phyloP scores from a whole-genome alignment of 345 rosid species.

The Populus alba region DNA sequence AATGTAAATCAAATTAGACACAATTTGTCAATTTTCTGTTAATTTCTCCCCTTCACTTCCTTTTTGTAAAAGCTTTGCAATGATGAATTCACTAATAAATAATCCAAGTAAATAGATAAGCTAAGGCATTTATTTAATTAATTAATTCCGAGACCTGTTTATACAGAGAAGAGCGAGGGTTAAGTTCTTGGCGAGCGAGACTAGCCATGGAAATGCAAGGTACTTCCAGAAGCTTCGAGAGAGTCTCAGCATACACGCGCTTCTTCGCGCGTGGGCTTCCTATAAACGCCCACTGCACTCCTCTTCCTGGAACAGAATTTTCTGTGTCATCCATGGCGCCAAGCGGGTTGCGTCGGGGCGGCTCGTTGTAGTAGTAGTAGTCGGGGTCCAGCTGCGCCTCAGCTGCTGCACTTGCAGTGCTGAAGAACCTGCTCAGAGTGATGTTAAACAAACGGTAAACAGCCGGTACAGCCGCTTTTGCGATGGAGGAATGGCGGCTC shows the following conservation, averaged over 20 bases:
- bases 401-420: constrained; percentile 14
- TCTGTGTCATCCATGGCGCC: constrained; percentile 20
- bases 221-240: constrained; percentile 36
- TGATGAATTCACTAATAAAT: no score
- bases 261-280: constrained; percentile 33
- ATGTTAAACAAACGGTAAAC: background rate
- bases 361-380: constrained; percentile 1
- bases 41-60: no score
- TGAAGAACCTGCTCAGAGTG: constrained; percentile 6
- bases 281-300: constrained; percentile 41
- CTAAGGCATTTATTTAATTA: no score
- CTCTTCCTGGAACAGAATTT: constrained; percentile 18
- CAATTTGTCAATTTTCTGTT: no score
- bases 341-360: background rate
- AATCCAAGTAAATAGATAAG: no score
- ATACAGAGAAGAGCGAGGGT: constrained; percentile 33
- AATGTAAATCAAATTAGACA: no score
- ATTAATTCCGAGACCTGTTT: constrained; percentile 13
- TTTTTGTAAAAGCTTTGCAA: no score
- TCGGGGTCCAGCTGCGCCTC: constrained; percentile 29
- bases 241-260: constrained; percentile 29
- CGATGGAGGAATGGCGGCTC: background rate
- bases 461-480: background rate
- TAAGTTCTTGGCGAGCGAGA: constrained; percentile 41
- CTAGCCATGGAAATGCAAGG: constrained; percentile 38